Evolutionary conservation across 768 basidiomycete genomes (phyloP), one percentile per base, ranked within the genome.

Genomic region (Tulasnella sp.): DNA sequence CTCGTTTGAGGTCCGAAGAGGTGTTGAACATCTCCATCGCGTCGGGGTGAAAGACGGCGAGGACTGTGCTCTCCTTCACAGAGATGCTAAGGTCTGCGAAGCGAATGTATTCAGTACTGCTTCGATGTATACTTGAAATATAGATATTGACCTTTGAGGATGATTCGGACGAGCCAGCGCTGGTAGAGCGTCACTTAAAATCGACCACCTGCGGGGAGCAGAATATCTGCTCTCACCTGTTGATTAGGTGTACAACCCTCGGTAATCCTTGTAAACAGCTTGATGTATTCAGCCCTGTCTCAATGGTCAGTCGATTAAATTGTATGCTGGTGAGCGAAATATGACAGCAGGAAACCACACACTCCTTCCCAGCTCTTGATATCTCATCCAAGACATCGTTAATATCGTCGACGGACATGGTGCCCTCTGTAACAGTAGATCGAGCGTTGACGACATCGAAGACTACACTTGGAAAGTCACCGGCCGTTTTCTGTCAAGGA

Each of bases 1-100:
- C 89, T 60, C 88, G 87, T 74, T 93, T 93, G 48, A 98, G 75
- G 70, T 98, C 93, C 0, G 93, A 97, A 68, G 92, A 97, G 0
- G 92, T 92, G 68, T 97, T 97, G 74, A 89, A 99, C 7, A 96
- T 72, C 68, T 91, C 88, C 62, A 89, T 84, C 0, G 94, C 93
- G 65, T 98, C 92, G 0, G 90, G 87, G 70, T 99, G 96, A 66
- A 97, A 91, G 5, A 91, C 84, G 0, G 82, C 73, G 63, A 99
- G 84, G 0, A 98, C 85, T 0, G 92, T 92, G 10, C 86, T 92
- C 70, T 98, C 96, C 71, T 94, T 89, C 51, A 96, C 86, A 0
- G 85, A 87, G 60, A 97, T 93, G 48, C 81, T 78, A 77, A 98
- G 83, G 65, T 98, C 94, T 96, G 49, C 11, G 2, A 15, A 2